Conservation (phyloP, 2,329 filamentous ascomycete genomes). For the Aurifilum marmelostoma region DNA sequence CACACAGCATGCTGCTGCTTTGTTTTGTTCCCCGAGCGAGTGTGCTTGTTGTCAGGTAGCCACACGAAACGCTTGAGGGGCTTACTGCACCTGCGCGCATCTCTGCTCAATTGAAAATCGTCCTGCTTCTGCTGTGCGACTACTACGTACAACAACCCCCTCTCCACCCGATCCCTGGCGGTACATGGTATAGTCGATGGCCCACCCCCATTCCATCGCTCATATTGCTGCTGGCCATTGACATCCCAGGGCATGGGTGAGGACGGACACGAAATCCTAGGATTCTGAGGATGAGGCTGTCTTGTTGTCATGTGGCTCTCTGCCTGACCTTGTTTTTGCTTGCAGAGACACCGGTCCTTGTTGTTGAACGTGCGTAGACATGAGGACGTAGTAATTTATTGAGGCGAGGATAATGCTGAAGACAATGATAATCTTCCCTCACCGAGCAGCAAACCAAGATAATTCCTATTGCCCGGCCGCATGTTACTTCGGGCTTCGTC, state of each 20-base stretch:
- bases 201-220: neutral
- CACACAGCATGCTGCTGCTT: neutral
- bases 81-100: neutral
- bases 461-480: neutral
- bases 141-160: neutral
- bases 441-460: neutral
- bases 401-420: neutral
- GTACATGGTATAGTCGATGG: neutral
- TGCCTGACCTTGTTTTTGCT: neutral
- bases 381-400: neutral
- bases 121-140: neutral
- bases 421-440: neutral
- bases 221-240: neutral
- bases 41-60: conserved; percentile 1
- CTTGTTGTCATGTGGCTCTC: conserved; percentile 1
- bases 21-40: neutral
- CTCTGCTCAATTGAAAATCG: neutral
- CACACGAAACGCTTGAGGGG: conserved; percentile 3
- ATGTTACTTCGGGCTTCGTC: neutral
- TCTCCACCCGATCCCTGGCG: neutral
- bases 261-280: neutral
- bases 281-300: neutral
- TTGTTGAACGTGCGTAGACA: neutral
- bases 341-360: neutral
- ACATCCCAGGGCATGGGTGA: neutral